Evolutionary conservation across 1,284 basidiomycete genomes (phyloP).

Genomic region (Malassezia equina): DNA sequence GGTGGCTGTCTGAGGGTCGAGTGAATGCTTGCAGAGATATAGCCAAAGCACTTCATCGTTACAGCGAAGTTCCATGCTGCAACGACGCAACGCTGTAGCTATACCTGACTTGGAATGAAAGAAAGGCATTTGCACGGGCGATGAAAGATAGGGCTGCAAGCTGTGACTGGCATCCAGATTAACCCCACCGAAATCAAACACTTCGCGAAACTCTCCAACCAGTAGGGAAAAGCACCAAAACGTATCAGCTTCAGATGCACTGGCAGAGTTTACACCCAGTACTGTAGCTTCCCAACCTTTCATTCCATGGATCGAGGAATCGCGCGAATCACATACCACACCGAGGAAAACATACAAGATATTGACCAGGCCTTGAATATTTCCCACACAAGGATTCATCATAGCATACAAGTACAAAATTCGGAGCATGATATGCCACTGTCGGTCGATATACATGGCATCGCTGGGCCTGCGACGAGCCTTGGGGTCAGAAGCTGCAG

Average conservation of each 20-base stretch:
- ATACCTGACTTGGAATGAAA: slow-evolving; percentile 19
- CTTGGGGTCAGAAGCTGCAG: no score
- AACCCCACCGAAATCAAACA: slow-evolving; percentile 37
- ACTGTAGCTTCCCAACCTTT: slow-evolving; percentile 3
- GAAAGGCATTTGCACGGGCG: slow-evolving; percentile 1
- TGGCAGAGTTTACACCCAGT: slow-evolving; percentile 7
- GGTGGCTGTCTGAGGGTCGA: slow-evolving; percentile 41
- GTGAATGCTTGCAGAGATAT: slow-evolving; percentile 20
- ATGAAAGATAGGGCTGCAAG: slow-evolving; percentile 9
- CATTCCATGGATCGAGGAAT: slow-evolving; percentile 1
- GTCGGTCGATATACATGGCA: slow-evolving; percentile 15
- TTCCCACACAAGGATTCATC: slow-evolving; percentile 41
- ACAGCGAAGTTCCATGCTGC: slow-evolving; percentile 31
- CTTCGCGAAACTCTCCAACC: slow-evolving; percentile 39
- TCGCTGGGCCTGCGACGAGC: neutral
- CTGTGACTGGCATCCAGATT: neutral
- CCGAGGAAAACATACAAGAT: slow-evolving; percentile 38
- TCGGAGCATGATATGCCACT: slow-evolving; percentile 42
- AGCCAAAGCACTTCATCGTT: slow-evolving; percentile 32
- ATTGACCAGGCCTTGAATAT: slow-evolving; percentile 46
- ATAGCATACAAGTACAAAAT: slow-evolving; percentile 43
- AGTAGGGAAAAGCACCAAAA: slow-evolving; percentile 46
- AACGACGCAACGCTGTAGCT: slow-evolving; percentile 27
- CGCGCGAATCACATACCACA: slow-evolving; percentile 7
- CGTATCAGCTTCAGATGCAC: slow-evolving; percentile 37